Evolutionary conservation across 2,329 filamentous ascomycete species (phyloP), one percentile per base, ranked within the genome.

Genomic region (Podosphaera fusca): DNA sequence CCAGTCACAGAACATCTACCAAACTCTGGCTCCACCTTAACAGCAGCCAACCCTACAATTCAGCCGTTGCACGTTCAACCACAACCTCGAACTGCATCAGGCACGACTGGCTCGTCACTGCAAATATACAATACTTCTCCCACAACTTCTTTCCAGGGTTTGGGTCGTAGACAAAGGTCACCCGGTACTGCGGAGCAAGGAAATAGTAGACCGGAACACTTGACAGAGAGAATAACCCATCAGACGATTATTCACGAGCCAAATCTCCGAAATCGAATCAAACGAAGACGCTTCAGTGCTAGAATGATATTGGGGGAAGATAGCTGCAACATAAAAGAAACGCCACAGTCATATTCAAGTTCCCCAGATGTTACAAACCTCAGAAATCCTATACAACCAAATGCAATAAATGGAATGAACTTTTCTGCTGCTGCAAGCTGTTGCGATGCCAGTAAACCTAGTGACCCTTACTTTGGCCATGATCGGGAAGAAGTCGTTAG

Each of bases 401-500:
- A 67, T 55, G 66, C 65, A 35, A 62, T 73, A 47, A 79, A 79
- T 64, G 75, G 76, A 46, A 67, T 74, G 55, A 85, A 84, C 64
- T 79, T 81, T 40, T 75, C 77, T 45, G 69, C 74, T 14, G 62
- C 56, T 58, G 64, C 60, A 59, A 67, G 67, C 57, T 64, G 65
- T 1, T 63, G 65, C 54, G 60, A 59, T 6, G 53, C 33, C 33
- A 40, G 55, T 33, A 65, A 66, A 58, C 53, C 57, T 21, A 58
- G 53, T 46, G 57, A 61, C 50, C 70, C 68, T 34, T 96, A 94
- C 68, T 84, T 81, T 66, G 89, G 88, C 21, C 90, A 96, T 67
- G 80, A 92, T 67, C 80, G 87, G 67, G 88, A 95, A 73, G 90
- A 98, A 71, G 84, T 96, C 50, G 94, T 90, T 4, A 77, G 92